phyloP scores from a whole-genome alignment of 257 asterid genomes.

The Verbascum thapsus region DNA sequence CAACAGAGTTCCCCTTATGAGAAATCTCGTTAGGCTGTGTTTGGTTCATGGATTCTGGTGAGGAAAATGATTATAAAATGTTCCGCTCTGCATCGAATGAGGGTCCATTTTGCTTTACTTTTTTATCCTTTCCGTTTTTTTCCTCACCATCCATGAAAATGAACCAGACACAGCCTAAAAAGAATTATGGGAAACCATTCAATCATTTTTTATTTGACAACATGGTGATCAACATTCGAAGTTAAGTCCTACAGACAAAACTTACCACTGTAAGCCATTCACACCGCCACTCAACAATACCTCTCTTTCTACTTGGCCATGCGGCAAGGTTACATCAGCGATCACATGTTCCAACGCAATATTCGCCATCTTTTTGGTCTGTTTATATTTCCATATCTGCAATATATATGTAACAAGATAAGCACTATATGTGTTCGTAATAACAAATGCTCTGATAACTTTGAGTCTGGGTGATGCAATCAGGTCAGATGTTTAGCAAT shows the following conservation, averaged over 20 bases:
- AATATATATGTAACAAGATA: conserved; percentile 16
- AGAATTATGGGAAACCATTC: not conserved
- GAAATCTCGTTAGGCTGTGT: conserved; percentile 19
- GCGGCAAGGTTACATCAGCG: conserved; percentile 49
- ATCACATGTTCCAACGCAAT: conserved; percentile 58
- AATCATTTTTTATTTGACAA: not conserved
- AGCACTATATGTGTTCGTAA: conserved; percentile 13
- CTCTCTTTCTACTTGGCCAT: conserved; percentile 57
- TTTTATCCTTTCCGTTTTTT: no score
- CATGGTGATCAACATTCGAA: conserved; percentile 3
- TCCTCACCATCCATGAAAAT: no score
- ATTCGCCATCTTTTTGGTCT: conserved; percentile 53
- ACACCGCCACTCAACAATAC: conserved; percentile 59
- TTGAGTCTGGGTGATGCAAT: not conserved
- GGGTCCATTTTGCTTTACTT: no score
- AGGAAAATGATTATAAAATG: no score
- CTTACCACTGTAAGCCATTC: conserved; percentile 60
- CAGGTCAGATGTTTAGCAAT: not conserved
- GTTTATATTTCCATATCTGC: conserved; percentile 72
- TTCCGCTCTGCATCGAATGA: no score
- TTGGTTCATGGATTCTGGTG: no score
- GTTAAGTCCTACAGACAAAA: conserved; percentile 14
- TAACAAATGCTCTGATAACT: not conserved
- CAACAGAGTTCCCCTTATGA: conserved; percentile 15
- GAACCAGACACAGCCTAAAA: no score